phyloP scores from a whole-genome alignment of 768 basidiomycete species.

The Pleurotus citrinopileatus region DNA sequence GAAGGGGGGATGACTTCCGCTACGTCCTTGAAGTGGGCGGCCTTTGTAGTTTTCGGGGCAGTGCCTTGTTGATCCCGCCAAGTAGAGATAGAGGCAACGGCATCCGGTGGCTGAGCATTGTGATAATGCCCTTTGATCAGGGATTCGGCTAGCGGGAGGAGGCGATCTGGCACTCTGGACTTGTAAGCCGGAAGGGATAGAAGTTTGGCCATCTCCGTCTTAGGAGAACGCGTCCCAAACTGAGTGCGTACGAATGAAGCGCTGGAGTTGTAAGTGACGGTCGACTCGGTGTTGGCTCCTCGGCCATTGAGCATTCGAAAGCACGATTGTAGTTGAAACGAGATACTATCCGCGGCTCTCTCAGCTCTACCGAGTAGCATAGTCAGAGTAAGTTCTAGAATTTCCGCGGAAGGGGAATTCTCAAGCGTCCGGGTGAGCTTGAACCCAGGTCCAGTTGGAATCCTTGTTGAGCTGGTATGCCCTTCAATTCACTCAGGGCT shows the following conservation, averaged over 20 bases:
- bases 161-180: neutral
- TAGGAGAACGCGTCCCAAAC: slow-evolving; percentile 1
- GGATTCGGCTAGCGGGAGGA: neutral
- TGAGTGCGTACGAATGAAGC: neutral
- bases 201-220: slow-evolving; percentile 1
- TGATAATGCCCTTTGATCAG: neutral
- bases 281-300: neutral
- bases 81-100: neutral
- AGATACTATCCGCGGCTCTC: neutral
- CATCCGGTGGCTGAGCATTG: neutral
- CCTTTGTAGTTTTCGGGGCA: neutral
- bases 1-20: neutral
- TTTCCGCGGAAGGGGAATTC: neutral
- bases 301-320: neutral
- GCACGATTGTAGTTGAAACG: neutral
- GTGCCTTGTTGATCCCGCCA: neutral
- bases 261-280: neutral
- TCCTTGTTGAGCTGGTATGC: neutral
- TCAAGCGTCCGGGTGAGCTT: neutral
- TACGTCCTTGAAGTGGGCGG: neutral
- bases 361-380: neutral
- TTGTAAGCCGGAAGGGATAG: neutral
- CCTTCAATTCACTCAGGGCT: neutral
- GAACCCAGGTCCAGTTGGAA: neutral
- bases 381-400: neutral